Percentiles rank a stretch among this genome's conserved stretches.
These are phyloP conservation scores for Conticribra guillardii DNA, from an alignment of 108 stramenopile genomes.

Conservation along the genomic window DNA sequence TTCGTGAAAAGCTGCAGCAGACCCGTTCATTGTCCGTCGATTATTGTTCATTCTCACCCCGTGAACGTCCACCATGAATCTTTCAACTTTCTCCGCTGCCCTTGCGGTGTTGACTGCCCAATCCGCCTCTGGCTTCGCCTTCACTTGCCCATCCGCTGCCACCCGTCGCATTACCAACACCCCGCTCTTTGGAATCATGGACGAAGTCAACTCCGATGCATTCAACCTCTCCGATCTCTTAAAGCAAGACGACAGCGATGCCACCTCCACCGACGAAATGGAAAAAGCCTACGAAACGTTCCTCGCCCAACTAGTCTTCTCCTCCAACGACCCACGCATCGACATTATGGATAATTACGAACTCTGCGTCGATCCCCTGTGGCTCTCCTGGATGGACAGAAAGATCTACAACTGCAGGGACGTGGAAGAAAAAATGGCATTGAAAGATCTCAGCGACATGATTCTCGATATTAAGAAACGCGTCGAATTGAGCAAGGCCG, in stretches of 20 bases:
- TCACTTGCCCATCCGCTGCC: neutral
- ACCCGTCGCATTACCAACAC: neutral
- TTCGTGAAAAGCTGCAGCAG: too few species aligned
- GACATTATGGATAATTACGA: constrained; percentile 88
- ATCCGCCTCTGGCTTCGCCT: neutral
- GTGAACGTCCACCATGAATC: neutral
- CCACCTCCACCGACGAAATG: constrained; percentile 48
- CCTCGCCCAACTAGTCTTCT: constrained; percentile 89
- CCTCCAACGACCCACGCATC: constrained; percentile 84
- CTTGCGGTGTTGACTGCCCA: neutral
- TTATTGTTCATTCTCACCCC: too few species aligned
- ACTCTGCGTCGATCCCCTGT: constrained; percentile 61
- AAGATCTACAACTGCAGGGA: constrained; percentile 70
- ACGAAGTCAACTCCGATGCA: constrained; percentile 81
- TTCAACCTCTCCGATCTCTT: constrained; percentile 65
- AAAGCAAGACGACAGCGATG: constrained; percentile 41
- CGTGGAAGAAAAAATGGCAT: constrained; percentile 78
- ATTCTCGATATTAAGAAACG: constrained; percentile 75
- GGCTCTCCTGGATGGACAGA: constrained; percentile 68
- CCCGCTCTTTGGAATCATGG: constrained; percentile 69
- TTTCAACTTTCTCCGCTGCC: neutral
- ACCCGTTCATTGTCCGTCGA: too few species aligned
- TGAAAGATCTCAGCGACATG: constrained; percentile 74
- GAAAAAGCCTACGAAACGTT: constrained; percentile 83
- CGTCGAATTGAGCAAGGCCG: constrained; percentile 62